Base-by-base conservation (phyloP, 345 rosid genomes). In the Sisymbrium altissimum region DNA sequence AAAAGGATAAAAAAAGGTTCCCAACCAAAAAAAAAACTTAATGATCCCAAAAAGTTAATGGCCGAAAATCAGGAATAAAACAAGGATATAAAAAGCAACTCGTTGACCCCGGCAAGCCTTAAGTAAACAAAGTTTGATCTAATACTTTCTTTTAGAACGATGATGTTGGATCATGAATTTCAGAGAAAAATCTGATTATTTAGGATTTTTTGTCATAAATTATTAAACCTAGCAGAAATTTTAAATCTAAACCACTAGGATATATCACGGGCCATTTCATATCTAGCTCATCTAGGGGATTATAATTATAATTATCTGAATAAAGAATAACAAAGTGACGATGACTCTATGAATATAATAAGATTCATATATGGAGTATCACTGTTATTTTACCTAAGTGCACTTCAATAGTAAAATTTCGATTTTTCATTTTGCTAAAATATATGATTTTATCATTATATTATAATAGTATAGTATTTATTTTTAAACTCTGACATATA, bases 11-110 rank as follows among this genome's bases (percentile, higher is more conserved):
- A 33, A 10, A 35, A 27, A 48, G 9, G 21, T n/a, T 27, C 54
- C 36, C 35, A 52, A 18, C 25, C n/a, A 36, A 55, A 32, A 4
- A 43, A 4, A 12, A 15, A 30, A 30, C 6, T 2, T 21, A n/a
- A 38, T 36, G 44, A 7, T 23, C 25, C 25, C 33, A 64, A 52
- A 62, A 6, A 30, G 30, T 21, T 9, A 23, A 43, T 43, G 65
- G 39, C 45, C 4, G 7, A 73, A 64, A 55, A 65, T 44, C 30
- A 43, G 66, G 77, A 65, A 55, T 33, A 65, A 64, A 73, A 54
- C 57, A 33, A 64, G 39, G 77, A 54, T 6, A 64, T 10, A 64
- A 72, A 55, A 64, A n/a, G 57, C 54, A 58, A 18, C 1, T 39
- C 53, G 62, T 74, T 74, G 68, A 66, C 55, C 35, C 29, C 17